These are phyloP conservation scores for Trametes cingulata DNA, from an alignment of 768 basidiomycete genomes.

Conservation along the genomic window DNA sequence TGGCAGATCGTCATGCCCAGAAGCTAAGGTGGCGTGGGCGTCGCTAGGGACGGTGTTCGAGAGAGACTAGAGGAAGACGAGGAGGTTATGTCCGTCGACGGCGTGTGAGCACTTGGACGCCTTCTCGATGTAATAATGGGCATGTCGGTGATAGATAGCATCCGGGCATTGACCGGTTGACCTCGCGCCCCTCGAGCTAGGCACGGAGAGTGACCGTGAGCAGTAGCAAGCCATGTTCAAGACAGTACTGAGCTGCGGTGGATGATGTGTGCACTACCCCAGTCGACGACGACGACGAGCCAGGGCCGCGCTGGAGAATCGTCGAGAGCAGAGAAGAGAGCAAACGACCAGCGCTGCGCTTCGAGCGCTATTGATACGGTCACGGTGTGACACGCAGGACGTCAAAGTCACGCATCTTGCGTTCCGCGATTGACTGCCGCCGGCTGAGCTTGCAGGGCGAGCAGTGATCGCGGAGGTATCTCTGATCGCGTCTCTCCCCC, in stretches of 20 bases:
- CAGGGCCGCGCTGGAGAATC: too few species aligned
- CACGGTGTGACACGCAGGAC: slow-evolving; percentile 7
- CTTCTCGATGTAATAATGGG: neutral
- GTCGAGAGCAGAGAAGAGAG: neutral
- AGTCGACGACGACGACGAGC: too few species aligned
- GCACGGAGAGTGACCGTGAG: neutral
- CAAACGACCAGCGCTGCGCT: too few species aligned
- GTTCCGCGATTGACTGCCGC: neutral
- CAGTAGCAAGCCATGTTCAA: neutral
- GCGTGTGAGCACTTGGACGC: slow-evolving; percentile 1
- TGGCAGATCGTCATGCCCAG: neutral
- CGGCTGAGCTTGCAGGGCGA: neutral
- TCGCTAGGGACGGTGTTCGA: slow-evolving; percentile 10
- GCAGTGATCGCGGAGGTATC: neutral
- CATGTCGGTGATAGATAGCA: neutral
- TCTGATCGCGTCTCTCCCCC: neutral
- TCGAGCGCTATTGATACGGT: neutral
- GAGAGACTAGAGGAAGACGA: neutral
- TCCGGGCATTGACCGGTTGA: too few species aligned
- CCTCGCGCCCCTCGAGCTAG: too few species aligned
- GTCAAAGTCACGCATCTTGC: neutral
- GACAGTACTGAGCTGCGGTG: too few species aligned
- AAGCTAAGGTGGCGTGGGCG: neutral
- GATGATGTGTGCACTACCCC: too few species aligned
- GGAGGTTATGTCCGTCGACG: slow-evolving; percentile 7